Base-by-base conservation (phyloP, 2,329 filamentous ascomycete genomes). In the Fusarium sp. region DNA sequence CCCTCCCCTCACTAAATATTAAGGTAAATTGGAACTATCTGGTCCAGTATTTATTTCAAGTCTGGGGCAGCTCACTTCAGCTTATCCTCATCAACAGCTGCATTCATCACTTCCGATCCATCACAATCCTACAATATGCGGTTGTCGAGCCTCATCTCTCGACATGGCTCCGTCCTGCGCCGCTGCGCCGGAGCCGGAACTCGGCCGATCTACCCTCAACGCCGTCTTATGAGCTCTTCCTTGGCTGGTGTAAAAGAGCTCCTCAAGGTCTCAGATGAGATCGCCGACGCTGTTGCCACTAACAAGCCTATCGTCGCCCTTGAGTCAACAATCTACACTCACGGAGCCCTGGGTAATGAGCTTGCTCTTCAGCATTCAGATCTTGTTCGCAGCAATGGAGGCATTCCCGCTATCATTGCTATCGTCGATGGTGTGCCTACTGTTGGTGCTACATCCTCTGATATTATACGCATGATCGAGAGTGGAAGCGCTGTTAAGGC, bases 291-390 rank as follows among this genome's bases (percentile, higher is more conserved):
- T 42, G 80, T 98, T 50, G 85, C 88, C 44, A 87, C 89, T 15
- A 90, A 90, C 60, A 90, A 89, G 75, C 95, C 96, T 1, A 91
- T 99, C 6, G 95, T 99, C 14, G 96, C 95, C 18, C 86, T 99
- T 7, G 96, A 99, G 81, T 94, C 93, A 3, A 97, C 96, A 7
- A 98, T 99, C 74, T 98, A 99, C 81, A 99, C 96, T 2, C 96
- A 99, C 81, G 95, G 94, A 43, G 90, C 92, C 24, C 85, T 99
- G 16, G 93, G 93, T n/a, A 88, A 89, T 34, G 85, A 87, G 47
- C 82, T 89, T 22, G 87, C 91, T 49, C 87, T 97, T 54, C 94
- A 98, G 80, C 88, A 98, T 64, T 93, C 98, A 77, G 89, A 90
- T 15, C 86, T 97, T 43, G 92, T 98, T 52, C 91, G 96, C 47